These are phyloP conservation scores for Parathielavia appendiculata DNA, from an alignment of 495 filamentous ascomycete species.

Conservation along the genomic window DNA sequence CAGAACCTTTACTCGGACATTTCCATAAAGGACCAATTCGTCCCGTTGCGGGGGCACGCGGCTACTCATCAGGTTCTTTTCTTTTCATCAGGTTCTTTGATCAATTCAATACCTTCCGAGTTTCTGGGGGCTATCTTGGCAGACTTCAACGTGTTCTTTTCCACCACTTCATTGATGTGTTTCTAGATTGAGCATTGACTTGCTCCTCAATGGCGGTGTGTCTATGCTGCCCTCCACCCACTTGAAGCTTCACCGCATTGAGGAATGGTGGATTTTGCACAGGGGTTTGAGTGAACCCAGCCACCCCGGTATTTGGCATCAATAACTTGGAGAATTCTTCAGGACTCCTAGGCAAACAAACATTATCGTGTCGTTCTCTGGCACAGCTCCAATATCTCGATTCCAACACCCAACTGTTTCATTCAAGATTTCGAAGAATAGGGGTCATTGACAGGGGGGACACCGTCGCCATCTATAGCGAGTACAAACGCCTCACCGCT, in stretches of 20 bases:
- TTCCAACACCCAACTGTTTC: not conserved
- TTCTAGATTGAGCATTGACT: not conserved
- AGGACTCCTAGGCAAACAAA: not conserved
- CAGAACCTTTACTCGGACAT: not conserved
- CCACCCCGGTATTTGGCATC: not conserved
- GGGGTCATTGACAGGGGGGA: no score
- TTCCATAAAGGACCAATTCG: not conserved
- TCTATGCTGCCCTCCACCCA: conserved; percentile 1
- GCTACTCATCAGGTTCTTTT: no score
- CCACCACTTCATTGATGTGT: not conserved
- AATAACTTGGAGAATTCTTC: not conserved
- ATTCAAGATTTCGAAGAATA: not conserved
- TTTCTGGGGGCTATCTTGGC: no score
- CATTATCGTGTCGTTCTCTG: not conserved
- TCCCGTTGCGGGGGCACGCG: not conserved
- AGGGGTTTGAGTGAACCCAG: not conserved
- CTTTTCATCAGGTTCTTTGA: no score
- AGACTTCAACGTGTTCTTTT: not conserved
- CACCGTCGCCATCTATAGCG: no score
- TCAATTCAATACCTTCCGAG: no score
- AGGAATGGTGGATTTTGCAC: not conserved
- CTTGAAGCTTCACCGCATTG: conserved; percentile 12
- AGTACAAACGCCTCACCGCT: no score
- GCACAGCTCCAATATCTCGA: no score
- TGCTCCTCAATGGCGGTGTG: conserved; percentile 10